Base-by-base conservation (phyloP, 495 filamentous ascomycete genomes). In the Friedmanniomyces simplex region DNA sequence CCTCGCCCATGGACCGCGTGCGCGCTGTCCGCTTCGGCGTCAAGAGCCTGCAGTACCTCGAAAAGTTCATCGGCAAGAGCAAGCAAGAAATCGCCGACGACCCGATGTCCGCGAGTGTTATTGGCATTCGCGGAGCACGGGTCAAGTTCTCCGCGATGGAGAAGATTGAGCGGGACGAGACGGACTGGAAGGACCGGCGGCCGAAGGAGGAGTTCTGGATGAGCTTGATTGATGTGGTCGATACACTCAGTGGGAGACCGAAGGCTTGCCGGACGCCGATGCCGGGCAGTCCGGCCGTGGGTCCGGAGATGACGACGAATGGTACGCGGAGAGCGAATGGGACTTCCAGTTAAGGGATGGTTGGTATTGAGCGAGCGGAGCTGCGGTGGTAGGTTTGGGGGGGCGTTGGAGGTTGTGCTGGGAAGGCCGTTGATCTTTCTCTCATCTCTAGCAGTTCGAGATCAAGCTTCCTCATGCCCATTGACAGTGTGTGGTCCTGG, bases 1-100 rank as follows among this genome's bases (percentile, higher is more conserved):
- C 94, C 0, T 91, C 88, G 1, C 83, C 91, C 5, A 96, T 97
- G 91, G 94, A 99, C 70, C 84, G 94, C 55, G 89, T 91, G 48
- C 84, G 94, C 55, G 93, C 94, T 1, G 82, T 96, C 11, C 81
- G 94, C 48, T 82, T 99, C 65, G 88, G 91, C 16, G 91, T 97
- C 66, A 87, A 86, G 68, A 91, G 87, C 67, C 83, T 97, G 62
- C 82, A 95, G 71, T 87, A 94, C 63, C 72, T 99, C 7, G 94
- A 99, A 71, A 71, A 74, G 26, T 94, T 82, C 60, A 80, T 80
- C 59, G 73, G 78, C n/a, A 76, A 79, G 39, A 79, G 76, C 21
- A 76, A 78, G 30, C 79, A 87, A 11, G 78, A 81, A 45, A 85
- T 95, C 59, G 77, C 79, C 37, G 76, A 74, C 13, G 87, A 95